Evolutionary conservation across 768 basidiomycete species (phyloP).

Genomic region (Tylopilus intermedius): DNA sequence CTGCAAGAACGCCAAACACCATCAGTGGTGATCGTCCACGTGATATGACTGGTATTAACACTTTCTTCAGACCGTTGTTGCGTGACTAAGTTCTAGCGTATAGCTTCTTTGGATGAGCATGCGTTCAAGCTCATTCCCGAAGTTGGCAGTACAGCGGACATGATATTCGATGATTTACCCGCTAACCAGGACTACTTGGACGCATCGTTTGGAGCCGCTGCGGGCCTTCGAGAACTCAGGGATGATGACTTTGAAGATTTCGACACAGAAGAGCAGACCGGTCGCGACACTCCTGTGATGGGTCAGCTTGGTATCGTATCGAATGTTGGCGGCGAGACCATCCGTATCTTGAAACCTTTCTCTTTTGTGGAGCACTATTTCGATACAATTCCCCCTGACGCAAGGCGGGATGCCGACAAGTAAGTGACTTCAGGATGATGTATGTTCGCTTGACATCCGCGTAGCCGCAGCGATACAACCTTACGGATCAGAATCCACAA

Average conservation of each 20-base stretch:
- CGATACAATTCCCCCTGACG: slow-evolving; percentile 56
- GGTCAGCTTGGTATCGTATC: slow-evolving; percentile 46
- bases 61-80: not conserved
- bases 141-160: slow-evolving; percentile 74
- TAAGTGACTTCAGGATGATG: slow-evolving; percentile 28
- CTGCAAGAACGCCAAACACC: slow-evolving; percentile 6
- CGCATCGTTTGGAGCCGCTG: slow-evolving; percentile 72
- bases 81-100: slow-evolving; percentile 2
- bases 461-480: slow-evolving; percentile 43
- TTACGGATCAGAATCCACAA: slow-evolving; percentile 54
- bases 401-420: slow-evolving; percentile 41
- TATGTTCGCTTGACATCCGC: slow-evolving; percentile 3
- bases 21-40: slow-evolving; percentile 4
- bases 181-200: slow-evolving; percentile 86
- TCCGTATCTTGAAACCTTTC: slow-evolving; percentile 70
- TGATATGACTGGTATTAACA: slow-evolving; percentile 28
- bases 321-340: slow-evolving; percentile 76
- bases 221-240: slow-evolving; percentile 64
- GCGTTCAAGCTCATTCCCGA: slow-evolving; percentile 76
- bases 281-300: slow-evolving; percentile 12
- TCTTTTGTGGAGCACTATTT: slow-evolving; percentile 71
- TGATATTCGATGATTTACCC: slow-evolving; percentile 89
- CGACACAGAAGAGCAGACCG: slow-evolving; percentile 30
- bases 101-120: slow-evolving; percentile 75
- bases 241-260: slow-evolving; percentile 75